phyloP scores from a whole-genome alignment of 768 basidiomycete genomes.

The Tylopilus sp. region DNA sequence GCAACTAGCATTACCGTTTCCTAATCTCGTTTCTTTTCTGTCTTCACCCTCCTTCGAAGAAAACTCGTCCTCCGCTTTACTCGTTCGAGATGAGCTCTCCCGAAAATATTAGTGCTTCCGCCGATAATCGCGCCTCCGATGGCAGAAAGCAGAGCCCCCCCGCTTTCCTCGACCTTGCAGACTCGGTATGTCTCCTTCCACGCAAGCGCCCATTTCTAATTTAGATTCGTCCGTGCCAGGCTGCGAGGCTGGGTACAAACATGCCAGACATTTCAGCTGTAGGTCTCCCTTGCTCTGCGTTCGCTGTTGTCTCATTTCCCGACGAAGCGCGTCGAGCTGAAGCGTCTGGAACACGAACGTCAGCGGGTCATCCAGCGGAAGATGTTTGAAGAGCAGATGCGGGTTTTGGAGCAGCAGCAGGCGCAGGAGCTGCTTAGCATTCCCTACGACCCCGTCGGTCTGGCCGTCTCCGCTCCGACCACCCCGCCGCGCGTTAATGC shows the following conservation, averaged over 20 bases:
- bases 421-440: constrained; percentile 77
- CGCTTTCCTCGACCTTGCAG: constrained; percentile 90
- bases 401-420: constrained; percentile 87
- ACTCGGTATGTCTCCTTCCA: constrained; percentile 63
- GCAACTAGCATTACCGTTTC: constrained; percentile 57
- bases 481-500: constrained; percentile 81
- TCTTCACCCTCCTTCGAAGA: constrained; percentile 48
- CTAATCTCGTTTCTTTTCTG: constrained; percentile 52
- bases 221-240: constrained; percentile 38
- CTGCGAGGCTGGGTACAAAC: constrained; percentile 81
- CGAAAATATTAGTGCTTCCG: constrained; percentile 69
- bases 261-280: constrained; percentile 85
- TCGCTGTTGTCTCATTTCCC: constrained; percentile 4
- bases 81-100: constrained; percentile 64
- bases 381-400: constrained; percentile 97
- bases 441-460: constrained; percentile 58
- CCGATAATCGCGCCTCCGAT: constrained; percentile 68
- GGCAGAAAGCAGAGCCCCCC: constrained; percentile 85
- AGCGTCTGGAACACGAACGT: constrained; percentile 82
- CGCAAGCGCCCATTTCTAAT: constrained; percentile 7
- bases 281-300: constrained; percentile 32
- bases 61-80: constrained; percentile 45
- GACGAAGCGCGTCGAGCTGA: constrained; percentile 79
- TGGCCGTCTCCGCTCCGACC: constrained; percentile 87
- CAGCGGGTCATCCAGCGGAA: constrained; percentile 84